Evolutionary conservation across 2,329 filamentous ascomycete genomes (phyloP).

Genomic region (Xylariaceae sp.): DNA sequence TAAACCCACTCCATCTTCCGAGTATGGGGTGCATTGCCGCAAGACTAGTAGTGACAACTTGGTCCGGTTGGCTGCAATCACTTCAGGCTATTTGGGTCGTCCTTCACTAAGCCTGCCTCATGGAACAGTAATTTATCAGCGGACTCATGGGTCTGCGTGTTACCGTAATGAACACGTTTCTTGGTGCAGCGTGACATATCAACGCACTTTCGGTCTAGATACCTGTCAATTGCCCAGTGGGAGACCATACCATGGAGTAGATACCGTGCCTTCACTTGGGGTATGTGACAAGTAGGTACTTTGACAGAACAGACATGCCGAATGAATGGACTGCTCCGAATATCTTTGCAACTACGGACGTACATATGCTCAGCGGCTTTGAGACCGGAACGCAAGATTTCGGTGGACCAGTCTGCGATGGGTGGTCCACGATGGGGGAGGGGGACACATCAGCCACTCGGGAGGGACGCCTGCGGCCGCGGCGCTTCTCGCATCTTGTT

Average conservation of each 20-base stretch:
- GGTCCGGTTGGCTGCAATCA: not conserved
- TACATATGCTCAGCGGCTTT: not conserved
- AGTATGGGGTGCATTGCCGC: not conserved
- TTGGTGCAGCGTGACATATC: not conserved
- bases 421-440: not conserved
- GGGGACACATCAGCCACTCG: not conserved
- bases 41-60: not conserved
- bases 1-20: not conserved
- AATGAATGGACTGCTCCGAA: not conserved
- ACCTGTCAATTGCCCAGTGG: not conserved
- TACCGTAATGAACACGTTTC: not conserved
- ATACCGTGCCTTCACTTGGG: not conserved
- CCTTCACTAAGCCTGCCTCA: not conserved
- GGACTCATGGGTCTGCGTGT: not conserved
- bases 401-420: not conserved
- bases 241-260: not conserved
- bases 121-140: not conserved
- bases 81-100: not conserved
- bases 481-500: not conserved
- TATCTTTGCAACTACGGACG: not conserved
- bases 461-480: not conserved
- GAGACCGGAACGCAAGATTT: not conserved
- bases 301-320: not conserved
- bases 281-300: not conserved
- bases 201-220: not conserved